Evolutionary conservation across 2,329 filamentous ascomycete genomes (phyloP).

Genomic region (Epichloe typhina): DNA sequence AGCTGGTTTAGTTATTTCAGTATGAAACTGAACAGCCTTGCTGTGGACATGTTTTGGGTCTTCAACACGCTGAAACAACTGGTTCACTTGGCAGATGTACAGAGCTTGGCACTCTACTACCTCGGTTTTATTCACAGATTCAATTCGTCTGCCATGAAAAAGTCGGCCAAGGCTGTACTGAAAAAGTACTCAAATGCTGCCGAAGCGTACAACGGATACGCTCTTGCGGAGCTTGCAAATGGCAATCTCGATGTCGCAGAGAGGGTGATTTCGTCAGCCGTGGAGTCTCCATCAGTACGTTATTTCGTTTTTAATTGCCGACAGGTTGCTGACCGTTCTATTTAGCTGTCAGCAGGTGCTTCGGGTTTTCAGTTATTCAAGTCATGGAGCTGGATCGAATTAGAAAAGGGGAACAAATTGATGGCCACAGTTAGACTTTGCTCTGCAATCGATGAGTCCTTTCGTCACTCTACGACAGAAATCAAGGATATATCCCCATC

Average conservation of each 20-base stretch:
- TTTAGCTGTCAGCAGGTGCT: slow-evolving; percentile 9
- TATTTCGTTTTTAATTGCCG: not conserved
- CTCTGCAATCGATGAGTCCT: slow-evolving; percentile 19
- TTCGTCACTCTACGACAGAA: slow-evolving; percentile 7
- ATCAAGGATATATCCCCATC: slow-evolving; percentile 17
- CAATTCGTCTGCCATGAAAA: slow-evolving; percentile 45
- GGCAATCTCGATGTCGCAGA: slow-evolving; percentile 44
- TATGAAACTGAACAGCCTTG: slow-evolving; percentile 10
- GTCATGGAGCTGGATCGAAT: slow-evolving; percentile 55
- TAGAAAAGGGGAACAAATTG: slow-evolving; percentile 27
- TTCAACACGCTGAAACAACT: slow-evolving; percentile 45
- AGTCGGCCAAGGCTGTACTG: slow-evolving; percentile 60
- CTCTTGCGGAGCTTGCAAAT: slow-evolving; percentile 51
- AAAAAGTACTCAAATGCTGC: slow-evolving; percentile 52
- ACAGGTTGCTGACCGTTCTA: slow-evolving; percentile 1
- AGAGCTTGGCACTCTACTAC: slow-evolving; percentile 49
- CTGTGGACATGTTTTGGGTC: slow-evolving; percentile 33
- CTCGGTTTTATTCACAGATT: slow-evolving; percentile 49
- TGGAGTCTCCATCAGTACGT: slow-evolving; percentile 26
- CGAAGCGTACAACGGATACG: slow-evolving; percentile 67
- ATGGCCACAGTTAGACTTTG: slow-evolving; percentile 28
- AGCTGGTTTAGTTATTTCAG: slow-evolving; percentile 32
- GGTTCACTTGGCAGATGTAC: slow-evolving; percentile 25
- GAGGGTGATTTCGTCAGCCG: slow-evolving; percentile 54
- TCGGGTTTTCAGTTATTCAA: slow-evolving; percentile 36